phyloP scores from a whole-genome alignment of 1,139 yeast species.

The Zygoascus sp. region DNA sequence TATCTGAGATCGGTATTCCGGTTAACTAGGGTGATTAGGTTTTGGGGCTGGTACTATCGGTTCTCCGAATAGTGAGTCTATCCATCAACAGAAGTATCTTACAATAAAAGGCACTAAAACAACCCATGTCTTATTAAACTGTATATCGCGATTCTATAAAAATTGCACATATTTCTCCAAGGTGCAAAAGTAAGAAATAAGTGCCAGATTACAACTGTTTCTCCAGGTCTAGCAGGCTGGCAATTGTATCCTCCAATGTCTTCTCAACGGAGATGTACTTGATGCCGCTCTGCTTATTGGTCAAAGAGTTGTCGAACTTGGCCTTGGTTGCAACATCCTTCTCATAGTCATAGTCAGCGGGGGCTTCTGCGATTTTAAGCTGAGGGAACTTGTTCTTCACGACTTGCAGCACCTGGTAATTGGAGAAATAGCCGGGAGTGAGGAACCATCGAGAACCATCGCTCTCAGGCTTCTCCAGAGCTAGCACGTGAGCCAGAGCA shows the following conservation, averaged over 20 bases:
- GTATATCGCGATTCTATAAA: no score
- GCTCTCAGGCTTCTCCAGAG: constrained; percentile 36
- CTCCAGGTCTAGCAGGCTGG: constrained; percentile 13
- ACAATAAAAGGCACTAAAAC: no score
- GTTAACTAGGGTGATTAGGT: no score
- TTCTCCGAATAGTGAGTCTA: no score
- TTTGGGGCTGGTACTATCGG: no score
- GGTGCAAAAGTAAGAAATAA: constrained; percentile 35
- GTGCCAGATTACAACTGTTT: constrained; percentile 27
- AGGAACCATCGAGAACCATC: constrained; percentile 42
- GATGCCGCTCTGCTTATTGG: constrained; percentile 20
- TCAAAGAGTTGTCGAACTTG: constrained; percentile 18
- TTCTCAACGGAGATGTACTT: constrained; percentile 18
- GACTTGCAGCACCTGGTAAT: constrained; percentile 37
- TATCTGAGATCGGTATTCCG: no score
- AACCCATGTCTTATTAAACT: no score
- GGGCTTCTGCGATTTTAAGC: constrained; percentile 16
- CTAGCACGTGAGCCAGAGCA: constrained; percentile 47
- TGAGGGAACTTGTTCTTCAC: constrained; percentile 39
- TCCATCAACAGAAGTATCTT: no score
- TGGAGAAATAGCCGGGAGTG: constrained; percentile 35
- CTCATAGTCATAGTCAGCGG: not conserved
- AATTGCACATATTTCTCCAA: no score
- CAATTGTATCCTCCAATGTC: constrained; percentile 19
- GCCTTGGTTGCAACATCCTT: not conserved